A percentile compares a stretch with the other conserved stretches of the same genome.
Evolutionary conservation across 495 filamentous ascomycete species (phyloP).

Genomic region (Cercophora scortea): DNA sequence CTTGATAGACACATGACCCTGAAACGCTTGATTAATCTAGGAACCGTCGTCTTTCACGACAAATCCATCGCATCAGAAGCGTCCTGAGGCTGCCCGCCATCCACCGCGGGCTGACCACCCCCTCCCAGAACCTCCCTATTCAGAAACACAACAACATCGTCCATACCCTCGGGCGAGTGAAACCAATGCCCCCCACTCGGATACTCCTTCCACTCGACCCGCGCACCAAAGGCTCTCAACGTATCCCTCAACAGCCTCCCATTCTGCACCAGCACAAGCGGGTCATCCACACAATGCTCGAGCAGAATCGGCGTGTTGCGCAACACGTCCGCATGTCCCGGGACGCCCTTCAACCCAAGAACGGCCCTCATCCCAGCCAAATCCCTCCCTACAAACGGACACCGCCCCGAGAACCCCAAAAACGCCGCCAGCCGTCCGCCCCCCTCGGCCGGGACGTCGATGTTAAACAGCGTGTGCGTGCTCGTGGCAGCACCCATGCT

Average conservation of each 20-base stretch:
- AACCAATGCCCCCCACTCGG: constrained; percentile 51
- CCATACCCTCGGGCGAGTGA: constrained; percentile 39
- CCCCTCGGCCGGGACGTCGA: constrained; percentile 7
- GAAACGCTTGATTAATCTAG: too few species aligned
- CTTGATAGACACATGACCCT: too few species aligned
- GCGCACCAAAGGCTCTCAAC: constrained; percentile 31
- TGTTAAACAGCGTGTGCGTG: constrained; percentile 32
- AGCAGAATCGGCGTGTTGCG: constrained; percentile 41
- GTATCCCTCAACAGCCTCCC: constrained; percentile 34
- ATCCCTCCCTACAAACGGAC: constrained; percentile 38
- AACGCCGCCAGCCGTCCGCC: constrained; percentile 29
- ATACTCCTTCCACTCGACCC: constrained; percentile 46
- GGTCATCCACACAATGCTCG: constrained; percentile 46
- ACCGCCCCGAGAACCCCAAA: constrained; percentile 49
- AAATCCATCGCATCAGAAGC: neutral
- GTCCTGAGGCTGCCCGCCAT: neutral
- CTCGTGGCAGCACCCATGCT: constrained; percentile 37
- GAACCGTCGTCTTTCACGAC: neutral
- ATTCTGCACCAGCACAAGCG: constrained; percentile 36
- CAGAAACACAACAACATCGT: constrained; percentile 44
- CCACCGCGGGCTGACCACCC: neutral
- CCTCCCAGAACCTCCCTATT: constrained; percentile 2
- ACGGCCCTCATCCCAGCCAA: constrained; percentile 19
- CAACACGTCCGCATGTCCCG: neutral
- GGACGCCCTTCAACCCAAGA: constrained; percentile 11